Evolutionary conservation across 2,329 filamentous ascomycete species (phyloP).

Genomic region (Cordyceps pruinosa): DNA sequence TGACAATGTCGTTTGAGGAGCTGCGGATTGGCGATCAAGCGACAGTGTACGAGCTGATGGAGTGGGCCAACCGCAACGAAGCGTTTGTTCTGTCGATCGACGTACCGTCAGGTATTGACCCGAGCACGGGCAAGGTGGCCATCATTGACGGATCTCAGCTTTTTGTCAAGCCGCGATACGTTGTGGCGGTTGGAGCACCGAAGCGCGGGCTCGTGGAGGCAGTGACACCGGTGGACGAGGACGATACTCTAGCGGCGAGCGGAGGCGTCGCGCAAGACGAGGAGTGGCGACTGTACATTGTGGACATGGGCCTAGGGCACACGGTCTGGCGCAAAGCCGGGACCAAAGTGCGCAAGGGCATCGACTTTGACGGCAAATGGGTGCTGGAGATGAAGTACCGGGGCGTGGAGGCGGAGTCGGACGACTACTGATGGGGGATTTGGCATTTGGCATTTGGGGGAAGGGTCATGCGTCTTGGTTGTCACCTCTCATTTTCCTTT

Average conservation of each 20-base stretch:
- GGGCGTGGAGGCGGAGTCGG: constrained; percentile 26
- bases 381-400: constrained; percentile 61
- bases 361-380: constrained; percentile 86
- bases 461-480: background rate
- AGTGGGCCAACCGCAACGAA: constrained; percentile 86
- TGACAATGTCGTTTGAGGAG: constrained; percentile 84
- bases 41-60: constrained; percentile 80
- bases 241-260: constrained; percentile 27
- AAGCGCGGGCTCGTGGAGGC: constrained; percentile 78
- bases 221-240: constrained; percentile 47
- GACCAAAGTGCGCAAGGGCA: constrained; percentile 71
- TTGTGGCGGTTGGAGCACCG: constrained; percentile 80
- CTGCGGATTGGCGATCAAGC: constrained; percentile 75
- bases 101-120: constrained; percentile 81
- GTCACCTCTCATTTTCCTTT: background rate
- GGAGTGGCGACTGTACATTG: constrained; percentile 74
- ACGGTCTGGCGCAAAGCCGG: constrained; percentile 81
- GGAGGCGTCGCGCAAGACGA: constrained; percentile 37
- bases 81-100: constrained; percentile 82
- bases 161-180: constrained; percentile 72
- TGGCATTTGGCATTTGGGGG: background rate
- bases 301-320: constrained; percentile 78
- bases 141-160: constrained; percentile 68
- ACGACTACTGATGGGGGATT: constrained; percentile 14
- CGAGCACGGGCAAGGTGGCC: constrained; percentile 60